These are phyloP conservation scores for Gnomoniopsis sp. DNA, from an alignment of 2,329 filamentous ascomycete species.

Conservation along the genomic window DNA sequence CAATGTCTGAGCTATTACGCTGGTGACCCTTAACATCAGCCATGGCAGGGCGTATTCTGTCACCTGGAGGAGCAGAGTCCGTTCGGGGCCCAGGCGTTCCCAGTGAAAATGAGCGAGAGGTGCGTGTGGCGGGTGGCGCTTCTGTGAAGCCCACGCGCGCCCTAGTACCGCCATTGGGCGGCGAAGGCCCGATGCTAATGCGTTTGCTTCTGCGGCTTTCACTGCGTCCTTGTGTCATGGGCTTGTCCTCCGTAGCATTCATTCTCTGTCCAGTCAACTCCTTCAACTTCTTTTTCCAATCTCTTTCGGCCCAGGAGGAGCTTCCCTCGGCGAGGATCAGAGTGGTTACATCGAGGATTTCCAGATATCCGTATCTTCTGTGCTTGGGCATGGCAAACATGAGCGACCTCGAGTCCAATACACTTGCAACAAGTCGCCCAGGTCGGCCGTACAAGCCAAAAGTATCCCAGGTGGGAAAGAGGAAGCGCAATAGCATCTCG, in stretches of 20 bases:
- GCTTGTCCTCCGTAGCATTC: constrained; percentile 56
- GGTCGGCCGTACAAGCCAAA: constrained; percentile 91
- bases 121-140: constrained; percentile 45
- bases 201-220: constrained; percentile 58
- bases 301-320: constrained; percentile 73
- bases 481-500: constrained; percentile 88
- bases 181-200: constrained; percentile 46
- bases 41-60: constrained; percentile 33
- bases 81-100: constrained; percentile 37
- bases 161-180: constrained; percentile 28
- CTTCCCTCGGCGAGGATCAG: constrained; percentile 79
- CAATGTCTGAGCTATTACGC: constrained; percentile 47
- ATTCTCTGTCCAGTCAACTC: constrained; percentile 81
- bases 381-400: constrained; percentile 98
- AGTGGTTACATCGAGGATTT: constrained; percentile 77
- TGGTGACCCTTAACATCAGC: constrained; percentile 33
- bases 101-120: constrained; percentile 50
- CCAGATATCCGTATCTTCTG: constrained; percentile 83
- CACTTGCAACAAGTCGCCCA: constrained; percentile 79
- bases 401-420: constrained; percentile 79
- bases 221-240: constrained; percentile 43
- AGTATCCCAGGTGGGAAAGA: constrained; percentile 92
- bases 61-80: constrained; percentile 48
- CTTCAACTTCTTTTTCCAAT: constrained; percentile 88
- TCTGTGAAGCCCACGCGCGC: constrained; percentile 58